Base-by-base conservation (phyloP, 192 early-diverging fungal species). In the Chytriomyces sp. region DNA sequence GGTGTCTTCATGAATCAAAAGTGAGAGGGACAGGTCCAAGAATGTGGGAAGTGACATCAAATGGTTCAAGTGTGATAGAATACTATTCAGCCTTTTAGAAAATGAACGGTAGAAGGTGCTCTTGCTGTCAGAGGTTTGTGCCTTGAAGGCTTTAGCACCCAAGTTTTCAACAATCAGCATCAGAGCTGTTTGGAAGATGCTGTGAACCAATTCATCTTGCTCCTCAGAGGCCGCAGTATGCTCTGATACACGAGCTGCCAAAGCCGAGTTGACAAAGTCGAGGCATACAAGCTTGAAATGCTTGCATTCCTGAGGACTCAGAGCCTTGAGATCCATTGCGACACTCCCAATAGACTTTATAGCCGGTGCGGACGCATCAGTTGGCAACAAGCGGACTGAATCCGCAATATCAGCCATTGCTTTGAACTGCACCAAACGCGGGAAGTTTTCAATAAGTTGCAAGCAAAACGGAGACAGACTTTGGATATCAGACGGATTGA, bases 41-140 rank as follows among this genome's bases (percentile, higher is more conserved):
- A 98, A 97, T 14, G 87, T 80, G 34, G 83, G 80, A 32, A 92
- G 76, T 17, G 93, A 84, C 75, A 98, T 85, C 33, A 94, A 81
- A 3, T 80, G 82, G 37, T 95, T 92, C 19, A 93, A 82, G 53
- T 89, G 88, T 64, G 88, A 88, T 34, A 98, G 82, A 30, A 86
- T 85, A 28, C 87, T 85, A 76, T 94, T 91, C 14, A 91, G 85
- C 36, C 89, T 77, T 80, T 91, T 74, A 4, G 40, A 33, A 30
- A 68, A 14, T 12, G 54, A 68, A 19, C 49, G 65, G 44, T 31
- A 66, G 31, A 38, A 77, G 25, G 12, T 58, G 70, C 30, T 64
- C 38, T 67, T 72, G 44, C 54, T 64, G 34, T 58, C 71, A n/a
- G 26, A 41, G 34, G 10, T 26, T 44, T 36, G 41, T 1, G 3